These are phyloP conservation scores for Sporisorium iseilematis-ciliati DNA, from an alignment of 1,284 basidiomycete genomes.

Conservation along the genomic window DNA sequence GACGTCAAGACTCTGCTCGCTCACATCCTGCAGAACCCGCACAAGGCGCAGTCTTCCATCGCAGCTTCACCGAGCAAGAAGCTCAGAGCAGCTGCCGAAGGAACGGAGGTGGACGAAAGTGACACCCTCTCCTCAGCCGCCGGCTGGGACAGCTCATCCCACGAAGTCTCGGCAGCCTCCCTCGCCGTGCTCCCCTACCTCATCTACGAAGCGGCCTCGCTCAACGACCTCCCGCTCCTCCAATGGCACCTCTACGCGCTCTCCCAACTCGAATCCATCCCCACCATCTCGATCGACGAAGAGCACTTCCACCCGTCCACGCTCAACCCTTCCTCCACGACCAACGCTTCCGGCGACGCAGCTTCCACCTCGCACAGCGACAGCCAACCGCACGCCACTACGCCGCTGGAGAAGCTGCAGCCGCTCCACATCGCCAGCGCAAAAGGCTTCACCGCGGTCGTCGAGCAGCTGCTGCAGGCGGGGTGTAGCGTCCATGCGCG, in stretches of 20 bases:
- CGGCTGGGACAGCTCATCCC: slow-evolving; percentile 33
- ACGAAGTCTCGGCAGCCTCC: slow-evolving; percentile 32
- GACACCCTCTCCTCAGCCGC: slow-evolving; percentile 5
- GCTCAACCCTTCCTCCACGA: slow-evolving; percentile 15
- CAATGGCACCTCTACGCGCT: slow-evolving; percentile 52
- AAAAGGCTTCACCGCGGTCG: slow-evolving; percentile 76
- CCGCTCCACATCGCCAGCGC: slow-evolving; percentile 85
- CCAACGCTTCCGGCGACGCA: slow-evolving; percentile 9
- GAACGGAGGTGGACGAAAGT: background rate
- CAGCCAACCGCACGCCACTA: slow-evolving; percentile 11
- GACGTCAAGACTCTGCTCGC: slow-evolving; percentile 46
- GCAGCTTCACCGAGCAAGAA: background rate
- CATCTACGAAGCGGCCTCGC: slow-evolving; percentile 47
- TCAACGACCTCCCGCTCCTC: slow-evolving; percentile 41
- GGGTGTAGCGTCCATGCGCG: slow-evolving; percentile 86
- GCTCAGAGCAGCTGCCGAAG: background rate
- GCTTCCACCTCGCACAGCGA: slow-evolving; percentile 15
- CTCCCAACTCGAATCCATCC: slow-evolving; percentile 33
- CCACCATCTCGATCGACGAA: slow-evolving; percentile 34
- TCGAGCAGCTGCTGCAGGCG: slow-evolving; percentile 77
- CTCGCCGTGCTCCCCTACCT: slow-evolving; percentile 44
- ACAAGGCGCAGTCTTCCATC: slow-evolving; percentile 19
- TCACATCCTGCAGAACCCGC: slow-evolving; percentile 46
- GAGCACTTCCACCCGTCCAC: slow-evolving; percentile 46
- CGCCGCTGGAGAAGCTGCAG: slow-evolving; percentile 70